Evolutionary conservation across 257 asterid genomes (phyloP), one percentile per base, ranked within the genome.

Genomic region (Galeopsis tetrahit): DNA sequence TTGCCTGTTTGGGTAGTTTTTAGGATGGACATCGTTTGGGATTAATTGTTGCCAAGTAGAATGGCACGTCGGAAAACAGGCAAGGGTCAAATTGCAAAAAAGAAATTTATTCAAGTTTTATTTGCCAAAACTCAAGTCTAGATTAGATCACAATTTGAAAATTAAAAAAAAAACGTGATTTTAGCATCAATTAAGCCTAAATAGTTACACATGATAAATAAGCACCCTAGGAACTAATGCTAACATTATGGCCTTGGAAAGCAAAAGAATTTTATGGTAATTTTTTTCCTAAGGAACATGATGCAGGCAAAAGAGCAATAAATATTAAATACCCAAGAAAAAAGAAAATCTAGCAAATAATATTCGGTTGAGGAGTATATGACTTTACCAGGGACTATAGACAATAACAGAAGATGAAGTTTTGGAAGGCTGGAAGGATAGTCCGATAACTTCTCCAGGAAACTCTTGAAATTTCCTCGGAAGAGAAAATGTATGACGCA

Each of bases 381-480:
- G 46, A 34, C 38, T 31, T 51, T 80, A 92, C 99, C 98, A 90
- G 81, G 99, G 89, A 79, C 97, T 92, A 74, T 92, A 95, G 82
- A 88, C 86, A 43, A 89, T 73, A 61, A 90, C 98, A 2, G 98
- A 82, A 64, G 96, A 89, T n/a, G 97, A 86, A 66, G 74, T 69
- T 72, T 88, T 63, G 57, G 93, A 85, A 53, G 96, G 97, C 10
- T 80, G 91, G 83, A 95, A 95, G 4, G 99, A 87, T 55, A 95
- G 87, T 57, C 99, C 99, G 53, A 89, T 90, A 53, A 95, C 99
- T 82, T 90, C 99, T 66, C 99, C 99, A 48, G 99, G 98, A 86
- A 95, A 92, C 77, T 95, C 99, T 80, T 87, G 98, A 73, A 85
- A 95, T 77, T 91, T 85, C 81, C 82, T 87, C 8, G 99, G 98